Conservation (phyloP, 495 filamentous ascomycete species). For the Daldinia loculata region DNA sequence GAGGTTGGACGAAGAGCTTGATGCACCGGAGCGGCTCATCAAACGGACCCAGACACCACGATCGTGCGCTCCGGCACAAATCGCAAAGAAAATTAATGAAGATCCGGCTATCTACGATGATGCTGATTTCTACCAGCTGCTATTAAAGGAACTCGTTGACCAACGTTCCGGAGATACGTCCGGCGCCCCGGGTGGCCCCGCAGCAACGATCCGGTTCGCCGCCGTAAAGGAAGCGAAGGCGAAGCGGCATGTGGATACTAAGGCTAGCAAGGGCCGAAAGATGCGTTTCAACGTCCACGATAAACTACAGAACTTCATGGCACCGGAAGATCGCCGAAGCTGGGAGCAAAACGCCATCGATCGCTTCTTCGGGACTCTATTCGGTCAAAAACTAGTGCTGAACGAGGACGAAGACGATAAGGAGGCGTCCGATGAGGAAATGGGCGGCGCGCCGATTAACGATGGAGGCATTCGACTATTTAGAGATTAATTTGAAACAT, state of each 20-base stretch:
- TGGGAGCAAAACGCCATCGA: conserved; percentile 84
- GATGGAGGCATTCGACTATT: conserved; percentile 82
- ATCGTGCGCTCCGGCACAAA: conserved; percentile 76
- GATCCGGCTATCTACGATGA: conserved; percentile 81
- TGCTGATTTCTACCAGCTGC: conserved; percentile 83
- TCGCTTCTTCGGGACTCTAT: conserved; percentile 86
- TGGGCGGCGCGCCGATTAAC: conserved; percentile 64
- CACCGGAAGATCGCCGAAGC: conserved; percentile 77
- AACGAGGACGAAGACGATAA: conserved; percentile 70
- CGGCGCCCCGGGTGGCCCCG: conserved; percentile 52
- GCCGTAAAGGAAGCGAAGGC: conserved; percentile 84
- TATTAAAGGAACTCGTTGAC: conserved; percentile 88
- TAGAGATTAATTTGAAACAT: conserved; percentile 54
- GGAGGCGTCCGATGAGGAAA: conserved; percentile 59
- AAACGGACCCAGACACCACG: conserved; percentile 71
- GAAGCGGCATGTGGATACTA: conserved; percentile 85
- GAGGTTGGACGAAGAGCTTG: conserved; percentile 77
- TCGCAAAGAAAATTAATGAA: conserved; percentile 60
- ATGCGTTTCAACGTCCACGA: conserved; percentile 93
- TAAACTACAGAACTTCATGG: conserved; percentile 98
- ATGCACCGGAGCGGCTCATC: conserved; percentile 71
- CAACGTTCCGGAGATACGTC: conserved; percentile 72
- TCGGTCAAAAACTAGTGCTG: conserved; percentile 79
- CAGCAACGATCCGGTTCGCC: conserved; percentile 61
- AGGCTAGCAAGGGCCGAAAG: conserved; percentile 94